Evolutionary conservation across 1,284 basidiomycete species (phyloP), one percentile per base, ranked within the genome.

Genomic region (Ustilago trichophora): DNA sequence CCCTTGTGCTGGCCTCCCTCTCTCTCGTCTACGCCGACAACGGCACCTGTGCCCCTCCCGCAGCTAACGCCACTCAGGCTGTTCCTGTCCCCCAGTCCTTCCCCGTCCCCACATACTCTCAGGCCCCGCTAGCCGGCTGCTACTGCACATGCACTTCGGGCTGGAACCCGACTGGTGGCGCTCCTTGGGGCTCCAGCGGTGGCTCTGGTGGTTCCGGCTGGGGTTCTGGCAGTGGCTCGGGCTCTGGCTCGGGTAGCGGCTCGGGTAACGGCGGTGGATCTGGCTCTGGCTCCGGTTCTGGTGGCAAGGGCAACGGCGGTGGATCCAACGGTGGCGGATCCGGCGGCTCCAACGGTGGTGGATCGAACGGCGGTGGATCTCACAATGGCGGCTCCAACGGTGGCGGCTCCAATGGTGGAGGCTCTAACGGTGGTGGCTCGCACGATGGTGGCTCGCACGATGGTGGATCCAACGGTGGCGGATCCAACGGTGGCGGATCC

Each of bases 81-180:
- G 50, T 41, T 1, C 58, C 50, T 15, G 51, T 60, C 7, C 46
- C 58, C 16, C 58, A 63, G 21, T 46, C 52, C 19, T 55, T 56
- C 48, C 53, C 59, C 31, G 59, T 63, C 10, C 52, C 59, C 48
- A 63, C 59, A 19, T 56, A 63, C 45, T 56, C 59, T 19, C 52
- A 56, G 40, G 59, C 59, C 26, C 59, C 59, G 6, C 45, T 63
- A 11, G 59, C 52, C 5, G 53, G 53, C 2, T 63, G 59, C 53
- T 63, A 63, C 49, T 63, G 59, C 48, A 63, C 59, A 0, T 63
- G 59, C 32, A 63, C 59, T 8, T 24, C 31, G 5, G 59, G 52
- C n/a, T 63, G 52, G 52, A 21, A 29, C 10, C 21, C 37, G 19
- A 26, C 22, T 22, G 37, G 36, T 32, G 36, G 26, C 16, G 49